Base-by-base conservation (phyloP, 1,139 yeast species). In the Protomyces pachydermus region DNA sequence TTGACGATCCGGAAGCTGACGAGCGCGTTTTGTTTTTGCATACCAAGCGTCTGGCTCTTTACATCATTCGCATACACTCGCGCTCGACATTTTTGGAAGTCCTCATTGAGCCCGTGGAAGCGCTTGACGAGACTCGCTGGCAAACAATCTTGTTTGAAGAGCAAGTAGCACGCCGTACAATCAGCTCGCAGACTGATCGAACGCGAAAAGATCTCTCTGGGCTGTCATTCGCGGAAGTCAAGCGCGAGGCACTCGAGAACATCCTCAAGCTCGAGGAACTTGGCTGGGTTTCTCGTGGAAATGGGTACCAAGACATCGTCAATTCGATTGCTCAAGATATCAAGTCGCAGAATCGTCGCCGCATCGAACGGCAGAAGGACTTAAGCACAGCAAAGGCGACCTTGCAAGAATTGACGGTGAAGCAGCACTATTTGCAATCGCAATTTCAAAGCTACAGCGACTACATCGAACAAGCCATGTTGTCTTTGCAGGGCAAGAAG, bases 241-340 rank as follows among this genome's bases (percentile, higher is more conserved):
- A 93, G 74, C 85, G 84, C 68, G 78, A 83, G 71, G 87, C 96
- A 0, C 76, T 95, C 60, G 93, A 88, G 70, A 82, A 86, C 61
- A 80, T 93, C 2, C 78, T 91, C 64, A 89, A 90, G 70, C 78
- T 93, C 62, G 98, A 91, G 72, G 74, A 81, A 1, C 77, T 83
- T 73, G 93, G 91, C 1, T 77, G 81, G 58, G 80, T 91, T 12
- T 78, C 87, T 2, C 80, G 96, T 65, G 78, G 80, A 23, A 84
- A 89, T 72, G 84, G 88, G 38, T 90, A 86, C 74, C 98, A 93
- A 73, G 85, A 82, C 28, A 74, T 93, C 32, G 76, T 93, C 66
- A 91, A 91, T 72, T 90, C 88, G 67, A 87, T 93, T 67, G 96
- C 96, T 0, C 77, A 82, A 62, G 97, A 95, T 69, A 90, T 93